These are phyloP conservation scores for Alternaria panax DNA, from an alignment of 2,329 filamentous ascomycete genomes.

Conservation along the genomic window DNA sequence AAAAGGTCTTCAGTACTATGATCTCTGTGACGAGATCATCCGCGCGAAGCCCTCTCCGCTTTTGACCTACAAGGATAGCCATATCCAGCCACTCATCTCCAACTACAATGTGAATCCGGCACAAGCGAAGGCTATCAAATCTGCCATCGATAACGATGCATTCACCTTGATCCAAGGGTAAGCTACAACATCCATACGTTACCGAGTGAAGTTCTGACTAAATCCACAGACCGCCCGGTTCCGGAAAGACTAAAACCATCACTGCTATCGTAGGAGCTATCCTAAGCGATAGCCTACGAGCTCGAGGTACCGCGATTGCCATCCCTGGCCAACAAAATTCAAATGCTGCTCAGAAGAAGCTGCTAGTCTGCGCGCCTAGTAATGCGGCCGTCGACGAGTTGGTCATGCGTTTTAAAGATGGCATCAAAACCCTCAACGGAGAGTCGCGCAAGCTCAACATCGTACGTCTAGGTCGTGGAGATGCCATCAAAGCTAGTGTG, in stretches of 20 bases:
- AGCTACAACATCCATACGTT: conserved; percentile 9
- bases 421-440: conserved; percentile 79
- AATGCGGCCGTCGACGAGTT: conserved; percentile 97
- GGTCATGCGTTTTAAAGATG: conserved; percentile 88
- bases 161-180: conserved; percentile 95
- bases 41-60: conserved; percentile 89
- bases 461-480: conserved; percentile 85
- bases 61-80: conserved; percentile 78
- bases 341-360: conserved; percentile 72
- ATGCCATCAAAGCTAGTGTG: conserved; percentile 89
- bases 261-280: conserved; percentile 93
- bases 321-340: conserved; percentile 46
- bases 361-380: conserved; percentile 96
- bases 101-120: conserved; percentile 87
- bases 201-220: conserved; percentile 25
- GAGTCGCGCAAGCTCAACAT: conserved; percentile 80
- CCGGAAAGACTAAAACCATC: conserved; percentile 98
- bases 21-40: conserved; percentile 91
- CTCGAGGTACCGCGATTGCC: conserved; percentile 56
- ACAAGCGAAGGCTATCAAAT: conserved; percentile 89
- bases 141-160: conserved; percentile 92
- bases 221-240: conserved; percentile 77
- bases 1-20: conserved; percentile 91
- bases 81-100: conserved; percentile 70
- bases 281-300: conserved; percentile 66